Evolutionary conservation across 2,329 filamentous ascomycete species (phyloP).

Genomic region (Beauveria pseudobassiana): DNA sequence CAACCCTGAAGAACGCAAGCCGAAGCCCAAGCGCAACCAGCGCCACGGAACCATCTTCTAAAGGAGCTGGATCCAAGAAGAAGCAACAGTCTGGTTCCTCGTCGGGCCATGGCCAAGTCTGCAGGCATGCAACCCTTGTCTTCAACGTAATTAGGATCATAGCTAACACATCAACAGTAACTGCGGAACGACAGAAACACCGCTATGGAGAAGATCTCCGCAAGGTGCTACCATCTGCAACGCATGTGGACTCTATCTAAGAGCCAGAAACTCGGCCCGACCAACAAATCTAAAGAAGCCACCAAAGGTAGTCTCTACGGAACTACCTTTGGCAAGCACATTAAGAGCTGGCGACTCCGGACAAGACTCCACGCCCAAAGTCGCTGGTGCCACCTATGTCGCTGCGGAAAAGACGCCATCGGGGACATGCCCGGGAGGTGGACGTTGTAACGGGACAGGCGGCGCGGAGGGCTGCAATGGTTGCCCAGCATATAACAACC

Average conservation of each 20-base stretch:
- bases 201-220: conserved; percentile 88
- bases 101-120: conserved; percentile 9
- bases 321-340: conserved; percentile 34
- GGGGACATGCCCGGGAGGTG: conserved; percentile 92
- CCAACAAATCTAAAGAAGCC: conserved; percentile 86
- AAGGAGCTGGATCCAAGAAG: conserved; percentile 3
- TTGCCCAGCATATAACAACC: conserved; percentile 95
- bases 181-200: conserved; percentile 88
- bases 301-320: conserved; percentile 40
- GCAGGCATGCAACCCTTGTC: conserved; percentile 2
- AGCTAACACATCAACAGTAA: conserved; percentile 52
- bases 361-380: conserved; percentile 33
- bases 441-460: conserved; percentile 91
- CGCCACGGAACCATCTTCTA: conserved; percentile 14
- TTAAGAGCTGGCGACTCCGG: conserved; percentile 30
- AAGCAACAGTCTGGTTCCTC: conserved; percentile 7
- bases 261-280: conserved; percentile 83
- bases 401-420: conserved; percentile 65
- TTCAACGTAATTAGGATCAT: neutral
- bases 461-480: conserved; percentile 92
- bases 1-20: conserved; percentile 18
- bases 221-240: conserved; percentile 95
- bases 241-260: conserved; percentile 89
- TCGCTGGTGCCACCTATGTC: conserved; percentile 61
- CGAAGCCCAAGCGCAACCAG: conserved; percentile 21